Conservation (phyloP, 345 rosid genomes). For the Jatropha curcas region DNA sequence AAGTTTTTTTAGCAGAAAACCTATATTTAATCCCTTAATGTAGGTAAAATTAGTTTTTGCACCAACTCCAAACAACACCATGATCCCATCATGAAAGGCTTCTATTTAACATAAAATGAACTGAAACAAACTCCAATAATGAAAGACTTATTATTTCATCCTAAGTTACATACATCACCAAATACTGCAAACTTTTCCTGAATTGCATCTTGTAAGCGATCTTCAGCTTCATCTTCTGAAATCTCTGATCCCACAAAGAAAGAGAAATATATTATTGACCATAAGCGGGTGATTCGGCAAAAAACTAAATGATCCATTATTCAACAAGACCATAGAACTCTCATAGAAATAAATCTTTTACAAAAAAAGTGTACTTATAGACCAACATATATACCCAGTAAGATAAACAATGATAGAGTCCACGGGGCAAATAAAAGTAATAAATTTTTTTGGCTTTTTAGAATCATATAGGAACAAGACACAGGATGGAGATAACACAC, state of each 20-base stretch:
- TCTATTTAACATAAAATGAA: not conserved
- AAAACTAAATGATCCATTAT: slow-evolving; percentile 7
- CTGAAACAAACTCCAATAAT: slow-evolving; percentile 3
- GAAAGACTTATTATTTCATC: slow-evolving; percentile 18
- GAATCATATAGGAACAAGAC: not conserved
- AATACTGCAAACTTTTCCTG: slow-evolving; percentile 95
- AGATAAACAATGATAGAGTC: not conserved
- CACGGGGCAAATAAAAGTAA: not conserved
- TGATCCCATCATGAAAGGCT: not conserved
- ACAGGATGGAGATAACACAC: too few species aligned
- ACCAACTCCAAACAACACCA: not conserved
- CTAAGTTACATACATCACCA: slow-evolving; percentile 75
- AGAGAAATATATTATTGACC: slow-evolving; percentile 17
- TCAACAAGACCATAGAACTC: not conserved
- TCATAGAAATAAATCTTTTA: not conserved
- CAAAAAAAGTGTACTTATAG: not conserved
- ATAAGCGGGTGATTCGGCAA: not conserved
- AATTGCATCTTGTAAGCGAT: slow-evolving; percentile 86
- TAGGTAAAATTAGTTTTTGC: not conserved
- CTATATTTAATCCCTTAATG: not conserved
- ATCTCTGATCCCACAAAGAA: slow-evolving; percentile 59
- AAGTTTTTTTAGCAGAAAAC: too few species aligned
- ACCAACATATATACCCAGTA: not conserved
- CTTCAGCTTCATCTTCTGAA: slow-evolving; percentile 98
- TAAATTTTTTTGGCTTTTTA: not conserved